Evolutionary conservation across 2,329 filamentous ascomycete species (phyloP), one percentile per base, ranked within the genome.

Genomic region (Sphaerulina vaccinii): DNA sequence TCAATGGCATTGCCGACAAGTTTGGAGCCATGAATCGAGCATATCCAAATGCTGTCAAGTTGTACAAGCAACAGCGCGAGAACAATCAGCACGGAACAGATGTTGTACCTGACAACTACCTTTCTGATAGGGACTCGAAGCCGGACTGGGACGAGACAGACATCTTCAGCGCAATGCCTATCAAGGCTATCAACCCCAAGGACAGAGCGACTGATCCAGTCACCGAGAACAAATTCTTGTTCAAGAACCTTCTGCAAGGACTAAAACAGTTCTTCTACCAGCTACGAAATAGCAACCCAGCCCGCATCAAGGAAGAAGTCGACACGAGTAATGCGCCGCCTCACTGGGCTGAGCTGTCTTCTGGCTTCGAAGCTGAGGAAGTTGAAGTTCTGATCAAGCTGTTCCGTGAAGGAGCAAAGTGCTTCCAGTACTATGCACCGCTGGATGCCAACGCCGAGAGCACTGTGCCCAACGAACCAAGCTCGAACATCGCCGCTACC

Each of bases 101-200:
- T 0, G 75, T 81, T 0, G 46, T 49, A 11, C 52, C 57, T 2
- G 93, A 97, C 60, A 87, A 87, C 40, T 95, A 91, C 62, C 81
- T 96, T 48, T 88, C 90, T 1, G 88, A 95, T 49, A 86, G 86
- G 67, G 84, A 92, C 24, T 75, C 82, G 23, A 83, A 83, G 3
- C 93, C 93, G 0, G 90, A 96, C 57, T 99, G 93, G 90, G 95
- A 99, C 64, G 91, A 97, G 71, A 92, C 93, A 35, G 95, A 99
- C 70, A 96, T 99, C 41, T 99, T 97, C 73, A 88, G 83, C 38
- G 93, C 93, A 2, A 93, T 92, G 66, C 95, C 93, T 0, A 97
- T 99, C 73, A 96, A 95, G 73, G 93, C 90, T 0, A 88, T 89
- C 0, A 96, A 93, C 64, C 88, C 90, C 6, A 84, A 91, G 41